Percentiles rank a stretch among this genome's conserved stretches.
These are phyloP conservation scores for Sistotremastrum suecicum DNA, from an alignment of 768 basidiomycete species.

Conservation along the genomic window DNA sequence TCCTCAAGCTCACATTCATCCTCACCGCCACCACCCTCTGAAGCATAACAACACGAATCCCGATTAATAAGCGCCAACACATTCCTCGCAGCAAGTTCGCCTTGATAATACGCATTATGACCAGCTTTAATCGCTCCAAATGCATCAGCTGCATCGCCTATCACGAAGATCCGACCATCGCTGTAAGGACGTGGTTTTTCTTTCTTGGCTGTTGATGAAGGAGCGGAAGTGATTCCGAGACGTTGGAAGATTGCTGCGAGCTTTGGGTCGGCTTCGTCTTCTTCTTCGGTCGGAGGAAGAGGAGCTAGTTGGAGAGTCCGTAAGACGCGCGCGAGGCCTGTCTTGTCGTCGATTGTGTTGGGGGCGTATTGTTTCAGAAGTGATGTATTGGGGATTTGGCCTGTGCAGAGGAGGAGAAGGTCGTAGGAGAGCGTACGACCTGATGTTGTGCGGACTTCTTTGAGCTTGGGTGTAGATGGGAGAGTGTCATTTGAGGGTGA, in stretches of 20 bases:
- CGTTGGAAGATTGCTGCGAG: too few relatives aligned
- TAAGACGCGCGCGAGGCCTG: conserved; percentile 29
- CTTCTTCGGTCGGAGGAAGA: conserved; percentile 4
- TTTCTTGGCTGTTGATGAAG: too few relatives aligned
- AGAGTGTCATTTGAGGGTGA: too few relatives aligned
- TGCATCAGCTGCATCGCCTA: conserved; percentile 51
- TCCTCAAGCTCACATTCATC: conserved; percentile 19
- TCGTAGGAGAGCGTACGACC: too few relatives aligned
- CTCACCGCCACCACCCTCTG: neutral
- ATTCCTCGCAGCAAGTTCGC: conserved; percentile 39
- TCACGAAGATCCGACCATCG: conserved; percentile 29
- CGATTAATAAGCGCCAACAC: conserved; percentile 29
- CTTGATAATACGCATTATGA: conserved; percentile 40
- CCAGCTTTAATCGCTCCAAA: conserved; percentile 52
- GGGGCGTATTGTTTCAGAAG: conserved; percentile 30
- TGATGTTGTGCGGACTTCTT: too few relatives aligned
- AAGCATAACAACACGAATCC: conserved; percentile 8
- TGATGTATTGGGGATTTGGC: conserved; percentile 42
- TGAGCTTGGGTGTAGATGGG: too few relatives aligned
- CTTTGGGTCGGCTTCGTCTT: neutral
- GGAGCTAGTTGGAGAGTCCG: conserved; percentile 36
- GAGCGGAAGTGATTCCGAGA: too few relatives aligned
- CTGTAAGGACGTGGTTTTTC: neutral
- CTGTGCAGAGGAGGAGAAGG: conserved; percentile 35
- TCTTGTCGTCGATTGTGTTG: conserved; percentile 23